Conservation (phyloP, 139 green algal species). For the Chlorella sorokiniana region DNA sequence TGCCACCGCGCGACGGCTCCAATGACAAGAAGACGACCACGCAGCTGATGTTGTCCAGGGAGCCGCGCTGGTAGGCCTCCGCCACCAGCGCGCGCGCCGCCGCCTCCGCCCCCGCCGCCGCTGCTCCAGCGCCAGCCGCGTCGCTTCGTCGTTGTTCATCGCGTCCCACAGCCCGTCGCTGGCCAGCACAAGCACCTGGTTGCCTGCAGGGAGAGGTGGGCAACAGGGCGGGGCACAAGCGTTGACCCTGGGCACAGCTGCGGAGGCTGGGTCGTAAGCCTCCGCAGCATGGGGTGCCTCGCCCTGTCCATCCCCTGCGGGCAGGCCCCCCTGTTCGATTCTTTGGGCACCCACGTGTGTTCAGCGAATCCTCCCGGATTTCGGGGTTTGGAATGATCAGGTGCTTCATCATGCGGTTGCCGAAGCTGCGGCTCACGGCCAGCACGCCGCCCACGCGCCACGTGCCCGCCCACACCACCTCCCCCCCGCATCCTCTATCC, state of each 20-base stretch:
- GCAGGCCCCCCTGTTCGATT: not conserved
- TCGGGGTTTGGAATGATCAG: conserved; percentile 87
- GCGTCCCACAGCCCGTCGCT: conserved; percentile 96
- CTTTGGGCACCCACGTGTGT: not conserved
- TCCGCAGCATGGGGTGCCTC: too few species aligned
- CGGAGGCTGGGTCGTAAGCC: not conserved
- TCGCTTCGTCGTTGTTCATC: conserved; percentile 81
- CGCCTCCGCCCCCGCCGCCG: conserved; percentile 53
- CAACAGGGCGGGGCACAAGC: not conserved
- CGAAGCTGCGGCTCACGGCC: conserved; percentile 93
- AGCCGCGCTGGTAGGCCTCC: conserved; percentile 77
- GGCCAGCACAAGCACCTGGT: conserved; percentile 86
- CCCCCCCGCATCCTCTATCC: conserved; percentile 93
- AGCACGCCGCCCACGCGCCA: conserved; percentile 96
- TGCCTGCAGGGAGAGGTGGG: too few species aligned
- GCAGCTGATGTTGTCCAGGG: conserved; percentile 21
- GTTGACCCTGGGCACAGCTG: not conserved
- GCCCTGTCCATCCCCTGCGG: not conserved
- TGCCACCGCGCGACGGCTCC: not conserved
- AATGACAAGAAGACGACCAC: conserved; percentile 3
- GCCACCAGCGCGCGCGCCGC: conserved; percentile 72
- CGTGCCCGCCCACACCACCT: conserved; percentile 92
- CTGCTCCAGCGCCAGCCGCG: conserved; percentile 38
- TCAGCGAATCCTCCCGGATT: conserved; percentile 73
- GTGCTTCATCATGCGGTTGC: conserved; percentile 90